Base-by-base conservation (phyloP, 2,329 filamentous ascomycete species). In the Graphium sp. region DNA sequence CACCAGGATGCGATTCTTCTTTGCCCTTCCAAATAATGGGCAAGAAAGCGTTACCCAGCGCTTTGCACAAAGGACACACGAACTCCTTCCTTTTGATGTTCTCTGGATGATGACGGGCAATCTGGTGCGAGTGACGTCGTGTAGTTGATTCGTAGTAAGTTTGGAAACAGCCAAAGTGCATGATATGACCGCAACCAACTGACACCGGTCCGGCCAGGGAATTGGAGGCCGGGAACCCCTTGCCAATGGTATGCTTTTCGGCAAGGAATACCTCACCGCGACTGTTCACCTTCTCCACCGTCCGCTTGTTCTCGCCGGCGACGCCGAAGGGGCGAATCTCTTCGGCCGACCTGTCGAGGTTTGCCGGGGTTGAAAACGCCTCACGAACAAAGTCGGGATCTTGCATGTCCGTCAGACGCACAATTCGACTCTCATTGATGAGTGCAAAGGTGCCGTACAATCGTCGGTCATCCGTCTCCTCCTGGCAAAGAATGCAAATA, bases 161-260 rank as follows among this genome's bases (percentile, higher is more conserved):
- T 43, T 94, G 84, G 46, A 98, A 98, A 53, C 89, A 98, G 39
- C 70, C 74, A 48, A 81, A 95, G 49, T 98, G 89, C 89, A 98
- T 98, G 44, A 98, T 91, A 49, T 98, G 89, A 3, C 89, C 89
- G 50, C 89, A 98, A 7, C 87, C 83, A 20, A 80, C 81, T 8
- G 85, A 81, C 2, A 95, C 77, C 1, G 87, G 80, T 0, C 85
- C 89, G 12, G 68, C 60, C 17, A 66, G 62, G 19, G 72, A 72
- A 22, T 72, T 62, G 7, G 65, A 59, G 6, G 73, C 62, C 3
- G 82, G 77, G 44, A 92, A 98, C 0, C 89, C 89, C 50, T 85
- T 91, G 18, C 87, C 85, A 26, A 98, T 67, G 5, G 74, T 74
- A 50, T 92, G 79, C 27, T 79, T 71, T 47, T 91, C 83, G 5